A percentile compares a stretch with the other conserved stretches of the same genome.
Conservation (phyloP, 2,329 filamentous ascomycete genomes). For the Diaporthe citri region DNA sequence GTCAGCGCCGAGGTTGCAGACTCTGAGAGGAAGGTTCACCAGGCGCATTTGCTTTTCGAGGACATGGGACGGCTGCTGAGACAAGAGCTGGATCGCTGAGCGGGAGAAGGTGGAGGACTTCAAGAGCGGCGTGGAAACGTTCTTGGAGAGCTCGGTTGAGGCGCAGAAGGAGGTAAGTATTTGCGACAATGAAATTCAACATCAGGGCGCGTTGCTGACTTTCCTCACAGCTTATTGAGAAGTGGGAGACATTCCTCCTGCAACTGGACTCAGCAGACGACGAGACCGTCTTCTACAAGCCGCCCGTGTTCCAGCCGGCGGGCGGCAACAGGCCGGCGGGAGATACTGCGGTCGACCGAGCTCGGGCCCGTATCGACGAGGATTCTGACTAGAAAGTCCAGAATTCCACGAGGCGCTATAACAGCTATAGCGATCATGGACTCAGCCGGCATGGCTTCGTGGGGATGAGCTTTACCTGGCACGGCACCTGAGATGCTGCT, state of each 20-base stretch:
- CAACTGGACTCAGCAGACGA: constrained; percentile 96
- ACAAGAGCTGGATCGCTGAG: constrained; percentile 87
- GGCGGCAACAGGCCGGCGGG: constrained; percentile 60
- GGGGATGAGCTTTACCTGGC: constrained; percentile 48
- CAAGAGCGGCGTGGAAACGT: constrained; percentile 97
- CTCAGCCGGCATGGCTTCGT: constrained; percentile 33
- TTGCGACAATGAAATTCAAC: neutral
- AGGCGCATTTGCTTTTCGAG: constrained; percentile 90
- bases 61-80: constrained; percentile 98
- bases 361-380: constrained; percentile 69
- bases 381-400: constrained; percentile 66
- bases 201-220: constrained; percentile 43
- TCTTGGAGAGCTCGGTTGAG: constrained; percentile 95
- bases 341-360: constrained; percentile 71
- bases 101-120: constrained; percentile 99
- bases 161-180: constrained; percentile 93
- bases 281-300: constrained; percentile 75
- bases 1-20: constrained; percentile 94
- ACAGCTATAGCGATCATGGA: constrained; percentile 45
- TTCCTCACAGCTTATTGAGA: constrained; percentile 73
- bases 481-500: constrained; percentile 7
- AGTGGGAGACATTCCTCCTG: constrained; percentile 98
- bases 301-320: constrained; percentile 66
- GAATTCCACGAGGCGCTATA: constrained; percentile 40
- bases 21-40: constrained; percentile 92